These are phyloP conservation scores for Brasenia schreberi DNA, from an alignment of 164 flowering plant species.

Conservation along the genomic window DNA sequence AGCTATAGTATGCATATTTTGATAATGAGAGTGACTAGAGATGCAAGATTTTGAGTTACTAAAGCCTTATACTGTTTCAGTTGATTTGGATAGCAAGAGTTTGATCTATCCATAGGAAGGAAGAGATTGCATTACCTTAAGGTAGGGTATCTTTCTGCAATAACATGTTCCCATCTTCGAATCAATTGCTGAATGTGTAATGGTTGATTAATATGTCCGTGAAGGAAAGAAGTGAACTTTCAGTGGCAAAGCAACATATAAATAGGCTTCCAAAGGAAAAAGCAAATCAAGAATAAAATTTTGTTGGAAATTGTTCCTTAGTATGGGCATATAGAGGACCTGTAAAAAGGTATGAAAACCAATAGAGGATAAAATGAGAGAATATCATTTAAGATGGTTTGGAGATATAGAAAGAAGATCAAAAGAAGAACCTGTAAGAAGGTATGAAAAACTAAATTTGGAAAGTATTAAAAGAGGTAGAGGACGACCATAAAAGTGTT, in stretches of 20 bases:
- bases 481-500: too few relatives aligned
- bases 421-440: too few relatives aligned
- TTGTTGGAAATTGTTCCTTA: too few relatives aligned
- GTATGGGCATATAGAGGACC: too few relatives aligned
- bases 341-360: too few relatives aligned
- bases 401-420: too few relatives aligned
- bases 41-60: slow-evolving; percentile 34
- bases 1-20: too few relatives aligned
- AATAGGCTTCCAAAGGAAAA: slow-evolving; percentile 46
- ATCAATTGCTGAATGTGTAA: not conserved
- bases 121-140: slow-evolving; percentile 22
- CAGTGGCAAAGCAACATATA: slow-evolving; percentile 29
- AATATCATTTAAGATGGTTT: too few relatives aligned
- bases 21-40: slow-evolving; percentile 15
- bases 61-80: slow-evolving; percentile 33
- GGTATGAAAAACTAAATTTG: too few relatives aligned
- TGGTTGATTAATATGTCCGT: slow-evolving; percentile 19
- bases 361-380: too few relatives aligned
- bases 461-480: too few relatives aligned
- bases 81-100: slow-evolving; percentile 21
- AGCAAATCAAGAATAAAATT: slow-evolving; percentile 46
- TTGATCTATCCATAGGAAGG: slow-evolving; percentile 4
- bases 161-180: too few relatives aligned
- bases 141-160: slow-evolving; percentile 18
- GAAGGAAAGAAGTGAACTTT: slow-evolving; percentile 25